These are phyloP conservation scores for Cichorium intybus DNA, from an alignment of 140 eudicot genomes.

Conservation along the genomic window DNA sequence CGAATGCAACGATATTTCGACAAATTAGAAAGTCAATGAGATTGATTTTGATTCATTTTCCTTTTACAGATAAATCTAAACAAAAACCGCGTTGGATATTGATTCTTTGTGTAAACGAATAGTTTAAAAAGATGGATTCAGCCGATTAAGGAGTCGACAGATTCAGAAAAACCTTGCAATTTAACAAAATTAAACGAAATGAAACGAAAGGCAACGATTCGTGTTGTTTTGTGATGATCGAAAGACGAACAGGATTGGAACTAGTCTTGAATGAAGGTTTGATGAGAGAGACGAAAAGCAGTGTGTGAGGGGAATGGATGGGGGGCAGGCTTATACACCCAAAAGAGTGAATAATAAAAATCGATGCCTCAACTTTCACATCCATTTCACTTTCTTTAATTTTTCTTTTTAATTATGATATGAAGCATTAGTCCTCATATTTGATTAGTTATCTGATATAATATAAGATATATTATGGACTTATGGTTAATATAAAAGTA, in stretches of 20 bases:
- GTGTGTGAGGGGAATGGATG: conserved; percentile 23
- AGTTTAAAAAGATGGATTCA: conserved; percentile 13
- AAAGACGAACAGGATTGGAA: conserved; percentile 9
- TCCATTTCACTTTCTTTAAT: neutral
- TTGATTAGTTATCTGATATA: too few relatives aligned
- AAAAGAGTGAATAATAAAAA: neutral
- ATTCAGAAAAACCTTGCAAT: conserved; percentile 1
- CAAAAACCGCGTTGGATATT: conserved; percentile 4
- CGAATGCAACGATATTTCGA: conserved; percentile 6
- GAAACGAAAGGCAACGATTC: neutral
- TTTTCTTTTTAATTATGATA: neutral
- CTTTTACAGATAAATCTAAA: neutral
- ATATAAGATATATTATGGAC: neutral
- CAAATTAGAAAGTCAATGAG: conserved; percentile 8
- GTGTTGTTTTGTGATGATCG: conserved; percentile 16
- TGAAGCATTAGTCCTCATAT: too few relatives aligned
- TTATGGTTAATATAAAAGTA: neutral
- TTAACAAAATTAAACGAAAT: neutral
- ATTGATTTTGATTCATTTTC: conserved; percentile 5
- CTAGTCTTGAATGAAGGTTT: conserved; percentile 15
- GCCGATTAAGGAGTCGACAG: conserved; percentile 6
- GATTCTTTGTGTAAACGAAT: conserved; percentile 5
- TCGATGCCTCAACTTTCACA: neutral
- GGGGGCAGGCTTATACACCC: conserved; percentile 11
- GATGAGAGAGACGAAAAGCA: conserved; percentile 22